Evolutionary conservation across 1,284 basidiomycete species (phyloP).

Genomic region (Moniliella sp.): DNA sequence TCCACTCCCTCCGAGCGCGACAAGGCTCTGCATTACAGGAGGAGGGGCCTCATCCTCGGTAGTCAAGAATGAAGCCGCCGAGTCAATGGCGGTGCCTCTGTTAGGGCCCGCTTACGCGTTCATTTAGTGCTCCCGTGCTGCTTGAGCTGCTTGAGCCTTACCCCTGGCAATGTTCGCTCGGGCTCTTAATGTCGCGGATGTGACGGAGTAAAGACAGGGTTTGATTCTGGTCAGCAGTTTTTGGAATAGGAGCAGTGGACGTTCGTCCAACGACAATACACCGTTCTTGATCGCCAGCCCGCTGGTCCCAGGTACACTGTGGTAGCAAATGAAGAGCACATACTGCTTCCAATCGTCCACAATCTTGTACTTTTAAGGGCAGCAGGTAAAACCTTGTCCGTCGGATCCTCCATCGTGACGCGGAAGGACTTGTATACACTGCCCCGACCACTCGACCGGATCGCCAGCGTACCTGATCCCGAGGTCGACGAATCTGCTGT

Average conservation of each 20-base stretch:
- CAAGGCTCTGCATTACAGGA: no score
- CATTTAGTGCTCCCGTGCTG: no score
- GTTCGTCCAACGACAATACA: conserved; percentile 91
- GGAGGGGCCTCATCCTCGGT: no score
- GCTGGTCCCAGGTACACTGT: conserved; percentile 37
- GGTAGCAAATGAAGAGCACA: conserved; percentile 96
- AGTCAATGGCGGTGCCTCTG: no score
- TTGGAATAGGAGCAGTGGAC: conserved; percentile 84
- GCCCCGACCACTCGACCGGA: no score
- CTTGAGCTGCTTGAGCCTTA: conserved; percentile 10
- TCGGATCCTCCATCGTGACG: conserved; percentile 72
- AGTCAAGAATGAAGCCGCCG: no score
- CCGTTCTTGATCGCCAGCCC: conserved; percentile 45
- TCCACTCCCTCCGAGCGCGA: no score
- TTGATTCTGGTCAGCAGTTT: conserved; percentile 81
- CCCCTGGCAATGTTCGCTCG: conserved; percentile 39
- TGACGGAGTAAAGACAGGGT: conserved; percentile 93
- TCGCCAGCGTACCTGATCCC: no score
- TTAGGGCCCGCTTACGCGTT: no score
- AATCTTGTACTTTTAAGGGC: conserved; percentile 97
- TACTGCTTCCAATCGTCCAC: conserved; percentile 97
- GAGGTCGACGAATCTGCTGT: no score
- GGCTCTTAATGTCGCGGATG: conserved; percentile 83
- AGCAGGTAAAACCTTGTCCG: conserved; percentile 88
- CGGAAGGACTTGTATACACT: conserved; percentile 38